These are phyloP conservation scores for Phyllosticta citriasiana DNA, from an alignment of 2,329 filamentous ascomycete genomes.

Conservation along the genomic window DNA sequence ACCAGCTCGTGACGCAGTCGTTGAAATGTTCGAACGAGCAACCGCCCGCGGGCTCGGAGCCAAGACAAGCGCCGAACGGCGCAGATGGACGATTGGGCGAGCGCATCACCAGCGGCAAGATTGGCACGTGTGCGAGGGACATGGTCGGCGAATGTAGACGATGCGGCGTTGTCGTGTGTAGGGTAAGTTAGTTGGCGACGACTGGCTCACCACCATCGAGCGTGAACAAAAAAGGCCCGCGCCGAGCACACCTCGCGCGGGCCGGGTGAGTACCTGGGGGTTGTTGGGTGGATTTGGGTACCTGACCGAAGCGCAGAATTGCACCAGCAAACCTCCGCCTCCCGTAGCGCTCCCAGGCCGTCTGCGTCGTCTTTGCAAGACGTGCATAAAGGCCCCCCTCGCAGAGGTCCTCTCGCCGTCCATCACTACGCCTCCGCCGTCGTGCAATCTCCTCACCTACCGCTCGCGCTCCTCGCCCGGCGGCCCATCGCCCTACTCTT, in stretches of 20 bases:
- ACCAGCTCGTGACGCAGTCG: constrained; percentile 61
- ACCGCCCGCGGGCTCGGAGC: constrained; percentile 8
- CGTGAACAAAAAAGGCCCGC: neutral
- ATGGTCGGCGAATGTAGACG: constrained; percentile 75
- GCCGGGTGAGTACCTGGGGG: neutral
- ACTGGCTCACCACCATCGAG: neutral
- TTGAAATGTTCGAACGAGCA: constrained; percentile 71
- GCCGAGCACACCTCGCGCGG: neutral
- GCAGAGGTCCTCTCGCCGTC: constrained; percentile 33
- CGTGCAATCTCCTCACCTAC: constrained; percentile 13
- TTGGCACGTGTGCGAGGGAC: constrained; percentile 73
- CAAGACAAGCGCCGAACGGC: neutral
- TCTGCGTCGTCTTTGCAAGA: constrained; percentile 69
- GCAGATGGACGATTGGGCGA: constrained; percentile 13
- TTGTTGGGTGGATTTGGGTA: neutral
- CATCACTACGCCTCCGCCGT: constrained; percentile 15
- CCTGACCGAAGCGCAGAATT: constrained; percentile 54
- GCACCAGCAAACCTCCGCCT: constrained; percentile 72
- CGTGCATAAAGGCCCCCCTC: constrained; percentile 65
- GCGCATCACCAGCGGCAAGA: constrained; percentile 52
- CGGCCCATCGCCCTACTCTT: constrained; percentile 12
- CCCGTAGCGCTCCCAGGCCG: constrained; percentile 57
- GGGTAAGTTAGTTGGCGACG: constrained; percentile 46
- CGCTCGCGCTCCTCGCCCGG: constrained; percentile 3
- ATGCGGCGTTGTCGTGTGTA: constrained; percentile 68